Conservation (phyloP, 176 grass and related monocot species). For the Leersia perrieri region DNA sequence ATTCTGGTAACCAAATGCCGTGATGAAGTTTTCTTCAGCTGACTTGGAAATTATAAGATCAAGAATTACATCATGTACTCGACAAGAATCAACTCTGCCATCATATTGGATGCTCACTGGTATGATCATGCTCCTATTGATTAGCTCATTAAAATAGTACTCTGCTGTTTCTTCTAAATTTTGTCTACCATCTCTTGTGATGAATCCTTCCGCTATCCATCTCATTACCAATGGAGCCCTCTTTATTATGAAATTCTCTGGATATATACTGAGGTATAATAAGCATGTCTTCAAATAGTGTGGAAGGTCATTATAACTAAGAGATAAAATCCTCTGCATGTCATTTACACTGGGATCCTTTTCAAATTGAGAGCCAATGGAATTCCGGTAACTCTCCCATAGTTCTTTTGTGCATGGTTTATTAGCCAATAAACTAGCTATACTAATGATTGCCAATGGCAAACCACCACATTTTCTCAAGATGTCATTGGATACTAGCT, state of each 20-base stretch:
- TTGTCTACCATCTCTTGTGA: neutral
- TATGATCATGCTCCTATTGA: slow-evolving; percentile 14
- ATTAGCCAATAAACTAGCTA: slow-evolving; percentile 10
- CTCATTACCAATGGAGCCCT: neutral
- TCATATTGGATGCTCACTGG: neutral
- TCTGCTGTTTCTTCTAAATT: slow-evolving; percentile 2
- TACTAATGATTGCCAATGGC: slow-evolving; percentile 11
- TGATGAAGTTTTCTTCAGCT: neutral
- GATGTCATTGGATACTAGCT: neutral
- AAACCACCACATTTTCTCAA: neutral
- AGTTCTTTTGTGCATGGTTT: neutral
- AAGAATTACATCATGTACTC: slow-evolving; percentile 12
- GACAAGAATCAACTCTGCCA: neutral
- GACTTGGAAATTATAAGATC: slow-evolving; percentile 16
- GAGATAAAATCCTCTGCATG: neutral
- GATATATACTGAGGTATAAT: slow-evolving; percentile 24
- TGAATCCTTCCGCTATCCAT: slow-evolving; percentile 26
- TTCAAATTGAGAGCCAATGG: neutral
- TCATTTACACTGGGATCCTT: neutral
- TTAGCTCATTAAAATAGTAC: slow-evolving; percentile 21
- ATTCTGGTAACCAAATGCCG: neutral
- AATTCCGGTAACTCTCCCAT: neutral
- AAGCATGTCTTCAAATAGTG: too few relatives aligned
- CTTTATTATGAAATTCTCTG: neutral
- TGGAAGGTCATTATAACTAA: too few relatives aligned